Base-by-base conservation (phyloP, 2,329 filamentous ascomycete species). In the Epicoccum sorghinum region DNA sequence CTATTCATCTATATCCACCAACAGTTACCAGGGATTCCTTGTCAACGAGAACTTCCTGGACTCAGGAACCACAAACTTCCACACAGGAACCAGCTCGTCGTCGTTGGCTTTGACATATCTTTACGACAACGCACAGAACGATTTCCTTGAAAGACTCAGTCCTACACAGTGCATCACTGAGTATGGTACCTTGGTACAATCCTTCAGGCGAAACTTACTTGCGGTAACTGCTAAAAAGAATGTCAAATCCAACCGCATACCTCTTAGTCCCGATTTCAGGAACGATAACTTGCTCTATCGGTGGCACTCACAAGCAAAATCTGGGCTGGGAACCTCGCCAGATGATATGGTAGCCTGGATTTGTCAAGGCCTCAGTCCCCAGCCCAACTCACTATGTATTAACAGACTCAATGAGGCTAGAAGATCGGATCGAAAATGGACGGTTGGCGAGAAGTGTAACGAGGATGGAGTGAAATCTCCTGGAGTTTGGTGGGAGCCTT, bases 1-100 rank as follows among this genome's bases (percentile, higher is more conserved):
- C 3, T 67, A 62, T 43, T 27, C 47, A 3, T 62, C 64, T 4
- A 49, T 58, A 27, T 24, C 41, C 1, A 45, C 52, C 3, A 58
- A 57, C 24, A 12, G 7, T 22, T 56, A 56, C 18, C 10, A 14
- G 13, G 43, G 42, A 1, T 52, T n/a, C 9, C 2, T 45, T 7
- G 53, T 52, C 9, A 41, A 23, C 7, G 7, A 52, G 10, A 27
- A 38, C 0, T 57, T 52, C 9, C 1, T 52, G 32, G 36, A 41
- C 18, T 18, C 18, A 18, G 18, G 18, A 18, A 22, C 7, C 5
- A 39, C 1, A 18, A 14, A 18, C 18, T 18, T 18, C 18, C 18
- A 18, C 18, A 18, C 18, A 18, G 18, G 18, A 18, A 18, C 18
- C 18, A 18, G 18, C 18, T 18, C 18, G 18, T 18, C 18, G 18